Percentiles rank a stretch among this genome's conserved stretches.
Conservation (phyloP, 495 filamentous ascomycete species). For the Tuber indicum region DNA sequence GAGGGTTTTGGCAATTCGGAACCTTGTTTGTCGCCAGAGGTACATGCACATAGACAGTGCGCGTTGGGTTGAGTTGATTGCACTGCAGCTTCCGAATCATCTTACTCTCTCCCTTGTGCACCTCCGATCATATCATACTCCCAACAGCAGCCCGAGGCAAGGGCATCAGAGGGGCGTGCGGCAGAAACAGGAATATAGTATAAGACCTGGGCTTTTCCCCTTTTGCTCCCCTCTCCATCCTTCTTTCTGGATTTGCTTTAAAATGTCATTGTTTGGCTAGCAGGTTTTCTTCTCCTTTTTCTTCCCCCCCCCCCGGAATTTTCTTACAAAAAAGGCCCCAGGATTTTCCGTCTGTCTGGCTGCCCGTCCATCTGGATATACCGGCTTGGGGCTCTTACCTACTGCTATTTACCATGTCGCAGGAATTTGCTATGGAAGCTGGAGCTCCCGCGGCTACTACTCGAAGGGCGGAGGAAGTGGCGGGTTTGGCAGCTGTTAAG, state of each 20-base stretch:
- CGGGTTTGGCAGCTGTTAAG: constrained; percentile 63
- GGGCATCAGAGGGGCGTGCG: neutral
- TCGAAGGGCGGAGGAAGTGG: constrained; percentile 43
- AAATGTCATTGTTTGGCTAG: constrained; percentile 1
- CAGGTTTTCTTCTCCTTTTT: neutral
- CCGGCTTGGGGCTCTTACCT: neutral
- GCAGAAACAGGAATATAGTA: neutral
- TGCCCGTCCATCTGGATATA: too few species aligned
- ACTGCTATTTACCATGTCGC: constrained; percentile 17
- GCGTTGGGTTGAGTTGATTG: neutral
- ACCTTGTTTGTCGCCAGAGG: neutral
- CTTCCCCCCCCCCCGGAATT: neutral
- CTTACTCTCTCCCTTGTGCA: neutral
- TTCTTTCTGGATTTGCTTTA: neutral
- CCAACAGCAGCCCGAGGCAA: neutral
- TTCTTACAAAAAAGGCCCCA: neutral
- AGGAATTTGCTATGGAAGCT: constrained; percentile 9
- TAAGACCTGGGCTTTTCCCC: neutral
- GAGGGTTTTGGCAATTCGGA: neutral
- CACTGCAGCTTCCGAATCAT: neutral
- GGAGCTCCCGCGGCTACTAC: neutral
- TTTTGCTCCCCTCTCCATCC: too few species aligned
- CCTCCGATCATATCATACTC: neutral
- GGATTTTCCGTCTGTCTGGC: constrained; percentile 17
- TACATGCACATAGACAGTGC: neutral